Base-by-base conservation (phyloP, 1,284 basidiomycete species). In the Ceratobasidium sp. region DNA sequence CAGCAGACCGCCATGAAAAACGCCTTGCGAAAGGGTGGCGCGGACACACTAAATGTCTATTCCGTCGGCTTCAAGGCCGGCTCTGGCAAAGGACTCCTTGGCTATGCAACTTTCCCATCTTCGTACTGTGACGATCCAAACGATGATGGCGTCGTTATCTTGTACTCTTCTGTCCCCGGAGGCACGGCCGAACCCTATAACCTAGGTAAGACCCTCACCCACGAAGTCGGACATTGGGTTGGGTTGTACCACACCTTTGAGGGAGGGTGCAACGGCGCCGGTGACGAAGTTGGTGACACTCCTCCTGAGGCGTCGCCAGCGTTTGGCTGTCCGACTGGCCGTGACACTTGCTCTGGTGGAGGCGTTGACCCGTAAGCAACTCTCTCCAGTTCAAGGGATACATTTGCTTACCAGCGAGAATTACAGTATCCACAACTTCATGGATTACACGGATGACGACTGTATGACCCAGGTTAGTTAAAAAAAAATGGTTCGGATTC, bases 191-290 rank as follows among this genome's bases (percentile, higher is more conserved):
- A 75, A 77, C n/a, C 11, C 36, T 80, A 81, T 75, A 79, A 81
- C 67, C 41, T 77, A 67, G 81, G 81, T 24, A 78, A 78, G 62
- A 81, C 80, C 1, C 73, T 72, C 31, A 79, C 78, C 14, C 81
- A 82, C 59, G 81, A 82, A 74, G 78, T 80, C 24, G 57, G 59
- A 6, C 80, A 79, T 50, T 80, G 79, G 78, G 54, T 80, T 53
- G 80, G 80, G 2, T 75, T 81, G 36, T 81, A 79, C 69, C 81
- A 82, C 64, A 79, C 79, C 33, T 82, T 82, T 60, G 79, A 82
- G 48, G 81, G 80, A 15, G 80, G 79, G 14, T 81, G 81, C 73
- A 45, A 50, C 2, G 75, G 78, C 0, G 64, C 65, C 0, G 80
- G 80, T 8, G 80, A 81, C 44, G 76, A 44, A 22, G 80, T 81